Evolutionary conservation across 306 rosid genomes (phyloP).

Genomic region (Fragaria ananassa): DNA sequence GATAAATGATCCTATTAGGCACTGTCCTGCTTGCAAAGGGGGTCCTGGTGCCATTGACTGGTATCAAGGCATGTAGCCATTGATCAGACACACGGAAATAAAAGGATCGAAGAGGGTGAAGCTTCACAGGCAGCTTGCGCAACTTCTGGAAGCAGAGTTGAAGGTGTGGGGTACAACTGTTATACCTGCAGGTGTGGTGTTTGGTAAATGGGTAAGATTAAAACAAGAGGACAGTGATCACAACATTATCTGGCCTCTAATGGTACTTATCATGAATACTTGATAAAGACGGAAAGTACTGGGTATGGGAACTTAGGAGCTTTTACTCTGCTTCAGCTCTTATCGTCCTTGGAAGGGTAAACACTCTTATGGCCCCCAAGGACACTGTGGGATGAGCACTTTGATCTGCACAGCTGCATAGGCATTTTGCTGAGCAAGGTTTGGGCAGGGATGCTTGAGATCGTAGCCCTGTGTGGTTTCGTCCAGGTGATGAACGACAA

Average conservation of each 20-base stretch:
- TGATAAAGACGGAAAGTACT: conserved; percentile 31
- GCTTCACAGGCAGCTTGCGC: conserved; percentile 45
- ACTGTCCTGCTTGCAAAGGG: neutral
- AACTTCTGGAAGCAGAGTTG: conserved; percentile 46
- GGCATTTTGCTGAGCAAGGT: conserved; percentile 65
- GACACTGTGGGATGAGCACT: conserved; percentile 86
- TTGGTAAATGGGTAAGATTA: conserved; percentile 46
- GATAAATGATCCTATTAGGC: conserved; percentile 21
- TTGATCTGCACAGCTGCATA: conserved; percentile 69
- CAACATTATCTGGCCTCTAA: conserved; percentile 65
- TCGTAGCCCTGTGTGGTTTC: conserved; percentile 28
- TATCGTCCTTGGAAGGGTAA: conserved; percentile 38
- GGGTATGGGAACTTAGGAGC: conserved; percentile 80
- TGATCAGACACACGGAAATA: conserved; percentile 45
- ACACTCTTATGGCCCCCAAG: conserved; percentile 79
- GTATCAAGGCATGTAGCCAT: conserved; percentile 52
- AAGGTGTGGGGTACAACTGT: conserved; percentile 29
- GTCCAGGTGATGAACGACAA: conserved; percentile 67
- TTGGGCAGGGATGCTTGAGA: conserved; percentile 66
- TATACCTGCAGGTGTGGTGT: conserved; percentile 24
- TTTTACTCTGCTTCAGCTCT: conserved; percentile 50
- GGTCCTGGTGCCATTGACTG: conserved; percentile 57
- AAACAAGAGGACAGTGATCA: conserved; percentile 38
- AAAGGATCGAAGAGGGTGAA: conserved; percentile 37
- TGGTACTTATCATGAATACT: conserved; percentile 45